Conservation (phyloP, 2,329 filamentous ascomycete genomes). For the Fusarium pseudonygamai region DNA sequence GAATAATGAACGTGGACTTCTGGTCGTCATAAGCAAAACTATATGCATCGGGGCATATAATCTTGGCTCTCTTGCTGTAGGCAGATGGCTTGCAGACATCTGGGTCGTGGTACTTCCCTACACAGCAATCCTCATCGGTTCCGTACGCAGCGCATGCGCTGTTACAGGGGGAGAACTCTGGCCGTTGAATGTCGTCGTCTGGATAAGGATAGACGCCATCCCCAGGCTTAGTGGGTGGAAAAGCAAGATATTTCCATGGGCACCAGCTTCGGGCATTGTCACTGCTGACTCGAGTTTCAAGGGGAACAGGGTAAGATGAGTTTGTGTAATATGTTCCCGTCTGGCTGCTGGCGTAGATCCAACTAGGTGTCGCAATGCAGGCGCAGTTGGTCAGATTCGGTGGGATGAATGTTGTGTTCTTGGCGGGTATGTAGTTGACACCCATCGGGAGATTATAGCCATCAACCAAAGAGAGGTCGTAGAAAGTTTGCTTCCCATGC, state of each 20-base stretch:
- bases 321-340: constrained; percentile 71
- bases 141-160: constrained; percentile 79
- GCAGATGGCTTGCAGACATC: constrained; percentile 71
- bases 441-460: constrained; percentile 83
- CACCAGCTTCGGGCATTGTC: constrained; percentile 74
- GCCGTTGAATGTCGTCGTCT: constrained; percentile 75
- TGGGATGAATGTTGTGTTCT: constrained; percentile 72
- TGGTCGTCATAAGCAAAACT: constrained; percentile 75
- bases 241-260: constrained; percentile 79
- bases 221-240: constrained; percentile 74
- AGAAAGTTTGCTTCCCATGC: constrained; percentile 73
- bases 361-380: constrained; percentile 77
- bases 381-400: constrained; percentile 80
- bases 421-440: constrained; percentile 67
- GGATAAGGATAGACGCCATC: constrained; percentile 84
- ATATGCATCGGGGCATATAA: constrained; percentile 84
- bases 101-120: constrained; percentile 71
- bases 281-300: constrained; percentile 68
- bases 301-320: constrained; percentile 71
- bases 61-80: constrained; percentile 77
- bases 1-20: constrained; percentile 69
- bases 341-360: constrained; percentile 63
- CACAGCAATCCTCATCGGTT: constrained; percentile 77
- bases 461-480: constrained; percentile 86
- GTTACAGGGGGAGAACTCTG: constrained; percentile 79